Percentiles rank a stretch among this genome's conserved stretches.
phyloP scores from a whole-genome alignment of 352 stramenopile genomes.

The Pythium aphanidermatum region DNA sequence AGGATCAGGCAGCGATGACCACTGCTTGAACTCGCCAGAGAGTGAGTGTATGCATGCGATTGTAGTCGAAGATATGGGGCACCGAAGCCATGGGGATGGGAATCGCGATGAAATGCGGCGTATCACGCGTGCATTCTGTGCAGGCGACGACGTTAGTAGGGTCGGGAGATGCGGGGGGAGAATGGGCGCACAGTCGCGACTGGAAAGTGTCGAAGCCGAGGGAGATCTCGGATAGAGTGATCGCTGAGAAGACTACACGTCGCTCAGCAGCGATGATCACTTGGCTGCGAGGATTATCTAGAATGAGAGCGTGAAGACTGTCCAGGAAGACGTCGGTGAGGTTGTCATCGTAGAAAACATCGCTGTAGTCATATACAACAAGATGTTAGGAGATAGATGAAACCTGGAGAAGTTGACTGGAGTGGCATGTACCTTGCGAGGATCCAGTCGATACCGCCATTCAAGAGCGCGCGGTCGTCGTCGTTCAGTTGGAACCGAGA shows the following conservation, averaged over 20 bases:
- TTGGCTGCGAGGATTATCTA: conserved; percentile 14
- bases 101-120: conserved; percentile 27
- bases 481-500: conserved; percentile 22
- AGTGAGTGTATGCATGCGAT: conserved; percentile 36
- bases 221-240: conserved; percentile 36
- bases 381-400: too few relatives aligned
- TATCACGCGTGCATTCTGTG: conserved; percentile 15
- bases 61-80: conserved; percentile 35
- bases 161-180: neutral
- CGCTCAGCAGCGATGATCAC: conserved; percentile 36
- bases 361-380: too few relatives aligned
- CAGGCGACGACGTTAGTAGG: conserved; percentile 9
- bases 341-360: conserved; percentile 64
- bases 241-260: conserved; percentile 51
- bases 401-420: too few relatives aligned
- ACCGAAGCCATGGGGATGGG: conserved; percentile 16
- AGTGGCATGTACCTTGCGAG: conserved; percentile 22
- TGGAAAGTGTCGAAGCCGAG: conserved; percentile 55
- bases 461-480: conserved; percentile 19
- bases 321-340: conserved; percentile 34
- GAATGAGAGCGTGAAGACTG: conserved; percentile 33
- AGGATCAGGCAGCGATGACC: neutral
- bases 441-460: conserved; percentile 10
- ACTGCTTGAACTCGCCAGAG: conserved; percentile 40
- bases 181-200: conserved; percentile 31